These are phyloP conservation scores for Kalanchoe fedtschenkoi DNA, from an alignment of 164 flowering plant genomes.

Conservation along the genomic window DNA sequence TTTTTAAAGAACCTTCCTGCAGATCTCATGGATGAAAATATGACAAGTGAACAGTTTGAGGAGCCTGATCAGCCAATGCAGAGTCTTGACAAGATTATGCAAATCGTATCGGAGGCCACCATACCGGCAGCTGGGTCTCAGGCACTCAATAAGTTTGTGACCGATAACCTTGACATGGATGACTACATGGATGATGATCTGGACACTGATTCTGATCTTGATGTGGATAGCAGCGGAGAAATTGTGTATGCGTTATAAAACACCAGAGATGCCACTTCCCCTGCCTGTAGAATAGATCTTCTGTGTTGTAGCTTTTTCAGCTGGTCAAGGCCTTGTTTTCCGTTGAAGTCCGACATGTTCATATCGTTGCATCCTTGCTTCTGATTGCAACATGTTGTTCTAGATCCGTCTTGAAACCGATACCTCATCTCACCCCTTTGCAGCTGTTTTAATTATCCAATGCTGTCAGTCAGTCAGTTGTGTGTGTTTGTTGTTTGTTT, in stretches of 20 bases:
- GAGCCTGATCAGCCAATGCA: constrained; percentile 73
- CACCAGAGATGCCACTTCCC: background rate
- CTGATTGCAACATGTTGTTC: too few relatives aligned
- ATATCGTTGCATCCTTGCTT: background rate
- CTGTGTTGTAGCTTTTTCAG: too few relatives aligned
- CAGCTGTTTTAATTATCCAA: too few relatives aligned
- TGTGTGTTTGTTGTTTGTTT: too few relatives aligned
- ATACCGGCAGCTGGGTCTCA: constrained; percentile 40
- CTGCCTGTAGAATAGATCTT: background rate
- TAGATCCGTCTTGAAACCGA: too few relatives aligned
- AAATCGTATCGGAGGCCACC: constrained; percentile 62
- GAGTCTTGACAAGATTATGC: constrained; percentile 54
- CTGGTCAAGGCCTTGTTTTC: too few relatives aligned
- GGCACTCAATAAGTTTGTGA: constrained; percentile 20
- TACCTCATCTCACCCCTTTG: too few relatives aligned
- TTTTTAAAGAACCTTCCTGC: constrained; percentile 59
- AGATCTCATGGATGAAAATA: constrained; percentile 50
- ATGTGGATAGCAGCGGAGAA: constrained; percentile 67
- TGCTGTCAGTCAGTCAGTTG: too few relatives aligned
- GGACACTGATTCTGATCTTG: constrained; percentile 50
- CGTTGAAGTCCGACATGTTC: background rate
- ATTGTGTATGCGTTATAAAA: constrained; percentile 45
- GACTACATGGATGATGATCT: constrained; percentile 62
- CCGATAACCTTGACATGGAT: constrained; percentile 33
- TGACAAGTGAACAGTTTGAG: constrained; percentile 38